These are phyloP conservation scores for Quercus rubra DNA, from an alignment of 306 rosid genomes.

Conservation along the genomic window DNA sequence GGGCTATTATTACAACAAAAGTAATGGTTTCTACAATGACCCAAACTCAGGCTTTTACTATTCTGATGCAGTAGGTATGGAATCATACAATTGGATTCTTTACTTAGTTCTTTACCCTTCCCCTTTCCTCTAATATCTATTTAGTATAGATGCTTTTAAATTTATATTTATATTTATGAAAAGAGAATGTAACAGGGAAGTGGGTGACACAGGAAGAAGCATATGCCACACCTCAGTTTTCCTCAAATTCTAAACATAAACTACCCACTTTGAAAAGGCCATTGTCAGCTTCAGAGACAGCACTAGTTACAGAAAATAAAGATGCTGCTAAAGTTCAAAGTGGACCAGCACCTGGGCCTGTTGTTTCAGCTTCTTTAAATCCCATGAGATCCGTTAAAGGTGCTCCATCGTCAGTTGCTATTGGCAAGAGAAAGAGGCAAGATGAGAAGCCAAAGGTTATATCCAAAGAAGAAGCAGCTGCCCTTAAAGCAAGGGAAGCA, in stretches of 20 bases:
- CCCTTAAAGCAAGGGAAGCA: conserved; percentile 95
- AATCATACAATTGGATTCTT: background rate
- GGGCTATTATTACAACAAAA: conserved; percentile 78
- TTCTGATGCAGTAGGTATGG: conserved; percentile 76
- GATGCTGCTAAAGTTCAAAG: conserved; percentile 32
- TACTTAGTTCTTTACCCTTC: background rate
- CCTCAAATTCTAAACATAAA: conserved; percentile 40
- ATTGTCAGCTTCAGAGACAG: conserved; percentile 34
- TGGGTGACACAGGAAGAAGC: conserved; percentile 98
- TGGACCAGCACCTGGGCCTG: conserved; percentile 60
- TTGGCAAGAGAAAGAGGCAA: conserved; percentile 90
- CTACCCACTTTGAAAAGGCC: conserved; percentile 42
- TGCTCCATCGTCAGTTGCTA: conserved; percentile 65
- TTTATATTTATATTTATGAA: conserved; percentile 29
- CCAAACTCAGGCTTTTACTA: conserved; percentile 87
- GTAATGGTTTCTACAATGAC: conserved; percentile 79
- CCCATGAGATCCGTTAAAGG: conserved; percentile 66
- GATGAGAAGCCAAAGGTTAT: conserved; percentile 54
- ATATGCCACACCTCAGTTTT: conserved; percentile 66
- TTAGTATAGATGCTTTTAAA: conserved; percentile 1
- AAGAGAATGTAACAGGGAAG: conserved; percentile 61
- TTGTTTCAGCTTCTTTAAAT: conserved; percentile 56
- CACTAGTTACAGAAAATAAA: conserved; percentile 37
- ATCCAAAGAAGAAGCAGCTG: conserved; percentile 78
- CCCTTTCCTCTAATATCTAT: background rate